Conservation (phyloP, 495 filamentous ascomycete genomes). For the Tirmania nivea region DNA sequence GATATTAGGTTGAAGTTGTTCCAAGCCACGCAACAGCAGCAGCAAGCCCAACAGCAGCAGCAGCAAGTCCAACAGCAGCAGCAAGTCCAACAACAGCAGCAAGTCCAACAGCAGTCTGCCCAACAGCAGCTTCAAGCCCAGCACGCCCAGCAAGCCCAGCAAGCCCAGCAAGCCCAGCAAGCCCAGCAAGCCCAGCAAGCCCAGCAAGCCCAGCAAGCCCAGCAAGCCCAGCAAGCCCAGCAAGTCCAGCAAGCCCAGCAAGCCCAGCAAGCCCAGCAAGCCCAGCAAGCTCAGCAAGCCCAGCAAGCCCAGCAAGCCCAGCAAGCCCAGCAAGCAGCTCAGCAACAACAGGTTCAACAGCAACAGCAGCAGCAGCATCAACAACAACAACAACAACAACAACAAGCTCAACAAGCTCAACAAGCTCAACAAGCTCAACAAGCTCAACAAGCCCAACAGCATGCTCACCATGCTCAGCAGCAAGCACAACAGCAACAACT, state of each 20-base stretch:
- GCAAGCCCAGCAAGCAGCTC: too few relatives aligned
- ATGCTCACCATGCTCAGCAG: slow-evolving; percentile 2
- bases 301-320: not conserved
- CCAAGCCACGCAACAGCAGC: slow-evolving; percentile 5
- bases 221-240: not conserved
- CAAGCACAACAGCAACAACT: slow-evolving; percentile 3
- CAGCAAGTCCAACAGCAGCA: too few relatives aligned
- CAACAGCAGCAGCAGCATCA: not conserved
- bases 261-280: slow-evolving; percentile 7
- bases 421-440: slow-evolving; percentile 2
- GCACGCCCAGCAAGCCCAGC: not conserved
- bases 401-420: slow-evolving; percentile 13
- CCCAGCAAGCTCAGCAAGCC: not conserved
- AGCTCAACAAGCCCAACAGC: slow-evolving; percentile 13
- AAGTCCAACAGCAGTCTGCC: not conserved
- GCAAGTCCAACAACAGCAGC: too few relatives aligned
- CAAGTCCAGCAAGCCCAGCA: too few relatives aligned
- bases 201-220: not conserved
- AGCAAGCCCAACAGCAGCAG: slow-evolving; percentile 4
- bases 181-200: not conserved
- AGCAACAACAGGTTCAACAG: not conserved
- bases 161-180: too few relatives aligned
- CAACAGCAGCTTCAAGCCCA: slow-evolving; percentile 11
- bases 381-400: slow-evolving; percentile 8
- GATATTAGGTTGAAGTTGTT: slow-evolving; percentile 43